Base-by-base conservation (phyloP, 2,329 filamentous ascomycete species). In the Colletotrichum ledebouriae region DNA sequence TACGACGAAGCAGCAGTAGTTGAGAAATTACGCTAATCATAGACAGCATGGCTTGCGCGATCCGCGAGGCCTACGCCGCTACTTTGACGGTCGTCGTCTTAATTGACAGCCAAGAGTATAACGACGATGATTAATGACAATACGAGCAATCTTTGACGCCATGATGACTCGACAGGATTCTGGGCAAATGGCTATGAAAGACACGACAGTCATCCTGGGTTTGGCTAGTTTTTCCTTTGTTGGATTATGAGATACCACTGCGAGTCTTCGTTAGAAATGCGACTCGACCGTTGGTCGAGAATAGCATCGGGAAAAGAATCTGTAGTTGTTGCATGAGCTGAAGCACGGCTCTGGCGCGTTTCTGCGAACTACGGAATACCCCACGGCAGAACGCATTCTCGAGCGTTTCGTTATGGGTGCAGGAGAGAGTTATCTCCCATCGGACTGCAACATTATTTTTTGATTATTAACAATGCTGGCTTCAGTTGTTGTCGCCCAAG, bases 31-130 rank as follows among this genome's bases (percentile, higher is more conserved):
- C 46, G 11, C 58, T 63, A 13, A 60, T 46, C 41, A 11, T 25
- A 11, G 20, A 59, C 62, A 89, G 90, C 78, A 88, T 92, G 84
- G 86, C 90, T 15, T 94, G 92, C 76, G 90, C 90, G 10, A 89
- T 94, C 67, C 84, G 92, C 69, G 91, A 93, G 78, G 91, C 92
- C 34, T 94, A 92, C 77, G 92, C 92, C 2, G 90, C 90, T 15
- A 90, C 90, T 41, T 77, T 94, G 60, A 91, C 88, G 55, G 91
- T 94, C 46, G 89, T 93, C 46, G 92, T 94, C 63, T 78, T 94
- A 62, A 82, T 90, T 44, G 87, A 90, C 64, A 84, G 81, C 37
- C 67, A 67, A 34, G 67, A 53, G 33, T 61, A 69, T 47, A 55
- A 63, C 46, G 41, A 65, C 15, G 57, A 67, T 42, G 67, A 69